Percentiles rank a stretch among this genome's conserved stretches.
phyloP scores from a whole-genome alignment of 805 yeast genomes.

The Teunomyces funiuensis region DNA sequence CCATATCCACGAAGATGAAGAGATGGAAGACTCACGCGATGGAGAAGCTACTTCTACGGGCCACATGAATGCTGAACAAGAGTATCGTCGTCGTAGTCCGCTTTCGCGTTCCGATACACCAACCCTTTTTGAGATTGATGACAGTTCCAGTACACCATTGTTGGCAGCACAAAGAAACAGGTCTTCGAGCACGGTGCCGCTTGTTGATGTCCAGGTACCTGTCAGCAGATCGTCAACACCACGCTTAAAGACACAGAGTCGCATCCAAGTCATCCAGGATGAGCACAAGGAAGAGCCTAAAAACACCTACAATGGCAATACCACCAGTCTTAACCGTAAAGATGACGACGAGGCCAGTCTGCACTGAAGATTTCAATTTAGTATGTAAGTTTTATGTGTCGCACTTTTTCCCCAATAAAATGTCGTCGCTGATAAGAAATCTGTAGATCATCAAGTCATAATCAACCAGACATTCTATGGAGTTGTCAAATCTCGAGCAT shows the following conservation, averaged over 20 bases:
- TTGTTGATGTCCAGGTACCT: not conserved
- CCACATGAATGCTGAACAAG: slow-evolving; percentile 2
- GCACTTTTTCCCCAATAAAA: too few species aligned
- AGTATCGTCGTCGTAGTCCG: slow-evolving; percentile 1
- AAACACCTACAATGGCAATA: slow-evolving; percentile 53
- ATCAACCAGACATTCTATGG: slow-evolving; percentile 8
- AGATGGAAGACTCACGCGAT: slow-evolving; percentile 1
- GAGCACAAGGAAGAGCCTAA: slow-evolving; percentile 16
- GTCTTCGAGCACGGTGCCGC: not conserved
- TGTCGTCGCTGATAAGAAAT: not conserved
- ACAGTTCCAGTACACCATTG: slow-evolving; percentile 5
- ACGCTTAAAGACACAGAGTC: slow-evolving; percentile 1
- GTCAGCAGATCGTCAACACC: slow-evolving; percentile 7
- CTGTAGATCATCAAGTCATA: not conserved
- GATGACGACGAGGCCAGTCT: slow-evolving; percentile 16
- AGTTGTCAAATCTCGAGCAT: slow-evolving; percentile 22
- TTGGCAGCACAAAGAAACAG: not conserved
- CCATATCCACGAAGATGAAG: slow-evolving; percentile 8
- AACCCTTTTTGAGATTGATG: slow-evolving; percentile 5
- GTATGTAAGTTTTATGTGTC: not conserved
- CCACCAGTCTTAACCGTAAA: slow-evolving; percentile 52
- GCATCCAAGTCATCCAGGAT: slow-evolving; percentile 13
- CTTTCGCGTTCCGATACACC: slow-evolving; percentile 7
- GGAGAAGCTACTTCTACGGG: not conserved
- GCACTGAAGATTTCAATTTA: not conserved